phyloP scores from a whole-genome alignment of 257 asterid species.

The Petrea volubilis region DNA sequence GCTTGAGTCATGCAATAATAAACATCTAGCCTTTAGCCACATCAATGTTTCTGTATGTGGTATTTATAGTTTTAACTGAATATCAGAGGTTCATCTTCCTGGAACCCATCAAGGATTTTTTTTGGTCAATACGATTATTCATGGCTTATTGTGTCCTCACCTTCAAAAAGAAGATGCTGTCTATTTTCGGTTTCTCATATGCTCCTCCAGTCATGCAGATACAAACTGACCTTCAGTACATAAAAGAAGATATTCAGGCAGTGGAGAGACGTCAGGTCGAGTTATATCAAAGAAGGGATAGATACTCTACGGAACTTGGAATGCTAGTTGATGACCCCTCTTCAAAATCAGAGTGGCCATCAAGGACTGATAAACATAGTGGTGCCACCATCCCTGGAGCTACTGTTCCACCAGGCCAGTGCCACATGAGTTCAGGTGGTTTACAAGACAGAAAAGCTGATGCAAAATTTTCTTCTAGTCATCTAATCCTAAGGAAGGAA shows the following conservation, averaged over 20 bases:
- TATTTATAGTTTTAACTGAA: not conserved
- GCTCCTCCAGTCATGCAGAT: slow-evolving; percentile 47
- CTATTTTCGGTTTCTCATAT: slow-evolving; percentile 8
- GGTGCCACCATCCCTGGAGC: slow-evolving; percentile 36
- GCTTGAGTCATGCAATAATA: not conserved
- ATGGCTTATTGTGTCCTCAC: not conserved
- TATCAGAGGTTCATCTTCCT: slow-evolving; percentile 6
- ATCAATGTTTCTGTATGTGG: not conserved
- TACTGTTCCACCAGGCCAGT: slow-evolving; percentile 44
- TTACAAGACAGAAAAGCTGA: slow-evolving; percentile 48
- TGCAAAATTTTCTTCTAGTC: slow-evolving; percentile 53
- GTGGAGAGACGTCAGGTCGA: slow-evolving; percentile 83
- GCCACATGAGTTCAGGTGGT: slow-evolving; percentile 39
- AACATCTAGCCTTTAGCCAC: not conserved
- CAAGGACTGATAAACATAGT: slow-evolving; percentile 45
- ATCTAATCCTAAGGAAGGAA: slow-evolving; percentile 48
- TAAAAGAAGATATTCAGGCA: slow-evolving; percentile 78
- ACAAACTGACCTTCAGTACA: slow-evolving; percentile 72
- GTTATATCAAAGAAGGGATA: slow-evolving; percentile 64
- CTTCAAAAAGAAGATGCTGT: not conserved
- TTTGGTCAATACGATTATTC: not conserved
- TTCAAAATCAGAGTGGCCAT: slow-evolving; percentile 47
- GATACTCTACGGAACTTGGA: slow-evolving; percentile 54
- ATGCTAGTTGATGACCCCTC: slow-evolving; percentile 52
- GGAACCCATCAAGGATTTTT: not conserved